Conservation (phyloP, 441 rosid species). For the Erodium moschatum region DNA sequence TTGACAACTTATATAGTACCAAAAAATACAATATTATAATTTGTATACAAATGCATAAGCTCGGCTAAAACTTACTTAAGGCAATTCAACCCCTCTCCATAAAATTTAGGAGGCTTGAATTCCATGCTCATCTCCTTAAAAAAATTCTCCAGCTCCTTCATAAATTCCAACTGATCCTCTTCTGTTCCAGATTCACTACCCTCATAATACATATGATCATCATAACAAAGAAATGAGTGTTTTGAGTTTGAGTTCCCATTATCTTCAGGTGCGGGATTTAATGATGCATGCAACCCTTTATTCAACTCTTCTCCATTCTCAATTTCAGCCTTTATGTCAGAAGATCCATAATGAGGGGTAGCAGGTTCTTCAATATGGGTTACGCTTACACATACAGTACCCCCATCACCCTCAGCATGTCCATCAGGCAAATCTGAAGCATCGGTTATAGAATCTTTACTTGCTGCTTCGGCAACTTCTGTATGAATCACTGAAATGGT, state of each 20-base stretch:
- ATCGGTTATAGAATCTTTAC: not conserved
- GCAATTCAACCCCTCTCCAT: conserved; percentile 62
- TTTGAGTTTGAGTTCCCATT: conserved; percentile 16
- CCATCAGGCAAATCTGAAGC: conserved; percentile 1
- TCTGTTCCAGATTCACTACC: conserved; percentile 66
- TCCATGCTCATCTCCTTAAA: conserved; percentile 53
- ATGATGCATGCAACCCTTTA: conserved; percentile 1
- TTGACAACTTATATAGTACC: conserved; percentile 1
- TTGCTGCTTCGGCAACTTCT: conserved; percentile 4
- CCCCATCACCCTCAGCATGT: conserved; percentile 5
- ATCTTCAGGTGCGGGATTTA: not conserved
- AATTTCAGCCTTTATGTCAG: conserved; percentile 5
- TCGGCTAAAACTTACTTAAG: conserved; percentile 43
- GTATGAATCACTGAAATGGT: conserved; percentile 4
- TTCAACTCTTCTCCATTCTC: conserved; percentile 6
- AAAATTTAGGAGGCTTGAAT: conserved; percentile 68
- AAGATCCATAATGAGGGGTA: conserved; percentile 6
- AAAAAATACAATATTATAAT: conserved; percentile 8
- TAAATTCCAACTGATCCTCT: conserved; percentile 53
- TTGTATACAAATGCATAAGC: conserved; percentile 9
- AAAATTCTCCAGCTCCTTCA: conserved; percentile 48
- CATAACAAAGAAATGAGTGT: conserved; percentile 46
- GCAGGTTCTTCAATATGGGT: conserved; percentile 9
- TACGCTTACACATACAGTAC: not conserved
- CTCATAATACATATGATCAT: conserved; percentile 27